These are phyloP conservation scores for Turritis glabra DNA, from an alignment of 345 rosid genomes.

Conservation along the genomic window DNA sequence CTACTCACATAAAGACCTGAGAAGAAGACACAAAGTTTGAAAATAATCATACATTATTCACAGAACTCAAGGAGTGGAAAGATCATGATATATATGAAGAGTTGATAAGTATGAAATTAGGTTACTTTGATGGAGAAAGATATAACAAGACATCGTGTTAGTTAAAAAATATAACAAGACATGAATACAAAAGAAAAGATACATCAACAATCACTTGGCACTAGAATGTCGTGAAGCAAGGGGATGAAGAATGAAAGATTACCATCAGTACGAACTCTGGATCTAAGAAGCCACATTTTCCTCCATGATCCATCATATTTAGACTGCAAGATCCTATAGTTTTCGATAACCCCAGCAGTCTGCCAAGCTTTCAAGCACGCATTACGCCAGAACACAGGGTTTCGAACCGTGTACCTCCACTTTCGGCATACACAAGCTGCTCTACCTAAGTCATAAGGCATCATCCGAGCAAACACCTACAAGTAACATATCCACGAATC, in stretches of 20 bases:
- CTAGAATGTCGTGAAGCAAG: not conserved
- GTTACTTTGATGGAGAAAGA: not conserved
- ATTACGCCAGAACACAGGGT: slow-evolving; percentile 88
- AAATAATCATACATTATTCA: not conserved
- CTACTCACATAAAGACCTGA: slow-evolving; percentile 94
- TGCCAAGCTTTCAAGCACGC: slow-evolving; percentile 97
- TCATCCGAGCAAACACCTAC: slow-evolving; percentile 83
- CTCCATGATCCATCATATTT: slow-evolving; percentile 91
- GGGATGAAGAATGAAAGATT: slow-evolving; percentile 7
- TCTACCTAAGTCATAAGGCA: slow-evolving; percentile 83
- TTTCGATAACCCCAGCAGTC: slow-evolving; percentile 84
- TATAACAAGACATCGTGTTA: not conserved
- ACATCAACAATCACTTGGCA: not conserved
- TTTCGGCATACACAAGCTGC: slow-evolving; percentile 89
- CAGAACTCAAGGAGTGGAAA: not conserved
- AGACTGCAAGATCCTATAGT: slow-evolving; percentile 76
- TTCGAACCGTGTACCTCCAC: slow-evolving; percentile 91
- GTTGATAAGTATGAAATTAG: not conserved
- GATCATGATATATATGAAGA: not conserved
- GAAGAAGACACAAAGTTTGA: slow-evolving; percentile 26
- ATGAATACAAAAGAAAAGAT: not conserved
- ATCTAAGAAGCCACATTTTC: slow-evolving; percentile 96
- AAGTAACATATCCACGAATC: slow-evolving; percentile 23
- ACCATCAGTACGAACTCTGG: slow-evolving; percentile 96
- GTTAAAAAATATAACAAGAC: not conserved